Base-by-base conservation (phyloP, 1,284 basidiomycete genomes). In the Mycosarcoma mackinlayi region DNA sequence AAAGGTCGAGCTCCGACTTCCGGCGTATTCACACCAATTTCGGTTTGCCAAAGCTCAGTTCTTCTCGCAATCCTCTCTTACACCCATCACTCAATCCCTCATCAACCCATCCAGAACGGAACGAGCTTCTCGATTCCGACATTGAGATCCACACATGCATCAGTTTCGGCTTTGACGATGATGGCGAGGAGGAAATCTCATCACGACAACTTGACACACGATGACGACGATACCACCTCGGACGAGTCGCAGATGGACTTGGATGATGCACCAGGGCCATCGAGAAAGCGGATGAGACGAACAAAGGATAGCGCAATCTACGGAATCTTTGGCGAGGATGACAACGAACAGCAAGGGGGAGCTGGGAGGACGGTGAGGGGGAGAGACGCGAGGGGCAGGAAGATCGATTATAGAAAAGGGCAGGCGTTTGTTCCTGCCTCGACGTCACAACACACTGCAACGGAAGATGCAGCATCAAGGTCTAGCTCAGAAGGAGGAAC, bases 251-350 rank as follows among this genome's bases (percentile, higher is more conserved):
- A 85, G 30, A 84, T 84, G 3, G 85, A 78, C 4, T 63, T 30
- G 10, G 50, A 82, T n/a, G 39, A 60, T 7, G 38, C 18, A 13
- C 46, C 47, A 3, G 35, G 27, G 18, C 51, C 51, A 10, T 16
- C 21, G 46, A 61, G 48, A 27, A 70, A 40, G 49, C 58, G 33
- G 48, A 72, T 54, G 59, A 63, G 35, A 27, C 35, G 37, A 8
- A 56, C 63, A 1, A 69, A 73, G 16, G 62, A 62, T 0, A 52
- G 68, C 7, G 75, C 49, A 1, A 86, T 91, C 55, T 93, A 94
- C 77, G 93, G 93, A 4, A 85, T 93, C 0, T 94, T 93, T 84
- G 92, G 86, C 0, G 88, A 90, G 1, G 87, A 89, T 41, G 89
- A 89, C 55, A 58, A 58, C n/a, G 62, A 62, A 19, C 23, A 42